phyloP scores from a whole-genome alignment of 352 stramenopile genomes.

The Vaucheria bursata region DNA sequence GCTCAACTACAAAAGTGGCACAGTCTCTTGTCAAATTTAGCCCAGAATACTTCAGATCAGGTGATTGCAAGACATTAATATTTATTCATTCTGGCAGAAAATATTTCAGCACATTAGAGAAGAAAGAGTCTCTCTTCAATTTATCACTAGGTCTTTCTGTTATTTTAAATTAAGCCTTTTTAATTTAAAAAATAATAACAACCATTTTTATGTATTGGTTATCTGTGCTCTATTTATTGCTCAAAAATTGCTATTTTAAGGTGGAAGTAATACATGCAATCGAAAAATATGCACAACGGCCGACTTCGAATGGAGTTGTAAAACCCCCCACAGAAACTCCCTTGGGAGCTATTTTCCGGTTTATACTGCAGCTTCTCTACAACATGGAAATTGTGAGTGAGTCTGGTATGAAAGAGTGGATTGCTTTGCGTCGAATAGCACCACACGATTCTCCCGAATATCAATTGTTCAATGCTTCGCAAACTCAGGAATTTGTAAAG shows the following conservation, averaged over 20 bases:
- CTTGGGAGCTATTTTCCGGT: slow-evolving; percentile 30
- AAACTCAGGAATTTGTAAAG: slow-evolving; percentile 33
- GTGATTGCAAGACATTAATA: no score
- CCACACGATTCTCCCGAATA: slow-evolving; percentile 20
- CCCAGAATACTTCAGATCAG: slow-evolving; percentile 29
- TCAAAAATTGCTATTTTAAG: no score
- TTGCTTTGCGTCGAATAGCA: slow-evolving; percentile 21
- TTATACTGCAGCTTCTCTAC: slow-evolving; percentile 32
- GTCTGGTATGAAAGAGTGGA: slow-evolving; percentile 33
- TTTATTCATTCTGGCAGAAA: no score
- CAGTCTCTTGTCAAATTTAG: slow-evolving; percentile 26
- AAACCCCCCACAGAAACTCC: slow-evolving; percentile 9
- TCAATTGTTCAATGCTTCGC: slow-evolving; percentile 24
- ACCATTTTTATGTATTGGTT: no score
- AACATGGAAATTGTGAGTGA: slow-evolving; percentile 40
- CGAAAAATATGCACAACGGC: slow-evolving; percentile 31
- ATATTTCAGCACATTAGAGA: no score
- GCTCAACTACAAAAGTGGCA: slow-evolving; percentile 37
- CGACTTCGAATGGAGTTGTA: not conserved
- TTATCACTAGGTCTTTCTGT: no score
- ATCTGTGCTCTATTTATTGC: no score
- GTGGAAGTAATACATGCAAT: slow-evolving; percentile 43
- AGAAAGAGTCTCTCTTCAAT: no score
- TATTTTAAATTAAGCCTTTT: no score
- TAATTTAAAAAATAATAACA: no score